phyloP scores from a whole-genome alignment of 2,329 filamentous ascomycete species.

The Eurotiales sp. region DNA sequence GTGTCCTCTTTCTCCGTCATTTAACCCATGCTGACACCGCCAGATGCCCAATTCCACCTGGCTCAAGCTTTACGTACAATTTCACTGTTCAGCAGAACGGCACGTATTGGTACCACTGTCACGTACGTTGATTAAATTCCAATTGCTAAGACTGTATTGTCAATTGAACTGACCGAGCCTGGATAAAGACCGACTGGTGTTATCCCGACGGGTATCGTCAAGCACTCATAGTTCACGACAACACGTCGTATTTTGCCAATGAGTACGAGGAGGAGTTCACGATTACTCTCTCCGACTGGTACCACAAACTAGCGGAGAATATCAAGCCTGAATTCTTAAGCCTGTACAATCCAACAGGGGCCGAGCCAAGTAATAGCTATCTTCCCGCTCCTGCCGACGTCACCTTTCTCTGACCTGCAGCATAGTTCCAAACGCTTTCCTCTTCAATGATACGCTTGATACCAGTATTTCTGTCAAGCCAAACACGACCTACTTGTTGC shows the following conservation, averaged over 20 bases:
- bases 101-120: constrained; percentile 66
- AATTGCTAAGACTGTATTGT: too few species aligned
- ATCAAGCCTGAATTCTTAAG: constrained; percentile 42
- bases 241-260: constrained; percentile 49
- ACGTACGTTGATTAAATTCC: too few species aligned
- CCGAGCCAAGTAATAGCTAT: constrained; percentile 50
- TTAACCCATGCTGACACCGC: too few species aligned
- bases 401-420: neutral
- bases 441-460: constrained; percentile 66
- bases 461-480: constrained; percentile 57
- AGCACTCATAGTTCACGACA: constrained; percentile 63
- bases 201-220: constrained; percentile 67
- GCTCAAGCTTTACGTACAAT: constrained; percentile 61
- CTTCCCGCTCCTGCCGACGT: neutral
- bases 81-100: constrained; percentile 61
- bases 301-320: constrained; percentile 60
- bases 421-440: constrained; percentile 55
- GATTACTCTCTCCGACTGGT: constrained; percentile 69
- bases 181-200: constrained; percentile 57
- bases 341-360: constrained; percentile 52
- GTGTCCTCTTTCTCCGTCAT: too few species aligned
- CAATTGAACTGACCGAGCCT: too few species aligned
- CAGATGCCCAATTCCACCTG: constrained; percentile 63
- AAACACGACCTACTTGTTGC: constrained; percentile 69
- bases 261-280: constrained; percentile 59